Evolutionary conservation across 768 basidiomycete species (phyloP).

Genomic region (Lentinula raphanica): DNA sequence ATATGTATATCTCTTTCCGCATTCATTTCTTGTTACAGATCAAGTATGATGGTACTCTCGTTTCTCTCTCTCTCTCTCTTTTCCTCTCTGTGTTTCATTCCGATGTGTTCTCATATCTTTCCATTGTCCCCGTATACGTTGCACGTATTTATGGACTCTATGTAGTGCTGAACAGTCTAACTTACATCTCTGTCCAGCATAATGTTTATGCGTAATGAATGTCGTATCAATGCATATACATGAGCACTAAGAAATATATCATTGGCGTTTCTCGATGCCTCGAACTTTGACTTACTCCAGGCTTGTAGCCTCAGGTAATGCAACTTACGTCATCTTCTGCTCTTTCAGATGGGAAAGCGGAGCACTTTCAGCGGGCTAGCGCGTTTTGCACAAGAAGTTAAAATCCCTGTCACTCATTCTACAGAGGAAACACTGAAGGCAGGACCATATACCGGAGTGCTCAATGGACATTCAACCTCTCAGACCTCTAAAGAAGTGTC

Average conservation of each 20-base stretch:
- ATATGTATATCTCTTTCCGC: not conserved
- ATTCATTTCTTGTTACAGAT: not conserved
- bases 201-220: not conserved
- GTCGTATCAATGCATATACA: not conserved
- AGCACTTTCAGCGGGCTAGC: not conserved
- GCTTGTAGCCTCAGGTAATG: too few relatives aligned
- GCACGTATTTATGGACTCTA: conserved; percentile 8
- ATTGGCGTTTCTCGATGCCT: too few relatives aligned
- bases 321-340: not conserved
- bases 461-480: too few relatives aligned
- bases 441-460: too few relatives aligned
- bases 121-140: conserved; percentile 4
- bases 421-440: not conserved
- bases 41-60: not conserved
- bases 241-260: too few relatives aligned
- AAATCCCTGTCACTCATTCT: not conserved
- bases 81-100: not conserved
- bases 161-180: conserved; percentile 3
- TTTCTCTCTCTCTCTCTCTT: not conserved
- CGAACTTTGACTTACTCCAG: too few relatives aligned
- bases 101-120: not conserved
- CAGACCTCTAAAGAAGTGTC: too few relatives aligned
- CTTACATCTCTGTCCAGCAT: not conserved
- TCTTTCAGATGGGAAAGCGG: not conserved
- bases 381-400: not conserved